Base-by-base conservation (phyloP, 2,329 filamentous ascomycete genomes). In the Pestalotiopsis fici region DNA sequence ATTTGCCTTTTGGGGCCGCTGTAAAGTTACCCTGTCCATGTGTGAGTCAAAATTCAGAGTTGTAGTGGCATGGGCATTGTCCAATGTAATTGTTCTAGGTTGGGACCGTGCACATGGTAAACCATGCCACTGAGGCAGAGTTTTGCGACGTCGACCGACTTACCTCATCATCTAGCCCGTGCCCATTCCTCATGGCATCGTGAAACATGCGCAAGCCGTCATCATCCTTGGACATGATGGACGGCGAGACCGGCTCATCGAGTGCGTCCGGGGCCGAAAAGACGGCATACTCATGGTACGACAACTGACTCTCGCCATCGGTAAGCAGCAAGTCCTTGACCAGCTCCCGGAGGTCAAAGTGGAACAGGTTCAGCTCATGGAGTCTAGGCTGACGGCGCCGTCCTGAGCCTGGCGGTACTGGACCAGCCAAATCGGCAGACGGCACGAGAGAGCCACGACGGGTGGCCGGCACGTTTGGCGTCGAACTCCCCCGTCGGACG, bases 201-300 rank as follows among this genome's bases (percentile, higher is more conserved):
- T 70, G 73, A 67, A 75, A 76, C 73, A 76, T 76, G 12, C 70
- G 69, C 57, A 74, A 50, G 12, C 69, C 75, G 12, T 76, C 74
- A 21, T 73, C 70, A 21, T 71, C 74, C 6, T 74, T 69, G 18
- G 71, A 71, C 74, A 76, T 76, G 68, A 76, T 74, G 37, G 74
- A 76, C 12, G 74, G 73, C 4, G 74, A 74, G 23, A 71, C 72
- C 50, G 66, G 65, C 67, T 74, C 72, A 25, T 68, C 68, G 18
- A 71, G 66, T n/a, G 28, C 66, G 4, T 65, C 70, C 11, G 72
- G 73, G 18, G 72, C 69, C 9, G 70, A 64, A 60, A 74, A 76
- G 23, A 76, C 74, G 35, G 74, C 75, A 61, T 76, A 77, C 57
- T 77, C 75, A 62, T 77, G 74, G 54, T 77, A 77, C 5, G 74